A percentile compares a stretch with the other conserved stretches of the same genome.
These are phyloP conservation scores for Auriscalpium microsporum DNA, from an alignment of 768 basidiomycete genomes.

Conservation along the genomic window DNA sequence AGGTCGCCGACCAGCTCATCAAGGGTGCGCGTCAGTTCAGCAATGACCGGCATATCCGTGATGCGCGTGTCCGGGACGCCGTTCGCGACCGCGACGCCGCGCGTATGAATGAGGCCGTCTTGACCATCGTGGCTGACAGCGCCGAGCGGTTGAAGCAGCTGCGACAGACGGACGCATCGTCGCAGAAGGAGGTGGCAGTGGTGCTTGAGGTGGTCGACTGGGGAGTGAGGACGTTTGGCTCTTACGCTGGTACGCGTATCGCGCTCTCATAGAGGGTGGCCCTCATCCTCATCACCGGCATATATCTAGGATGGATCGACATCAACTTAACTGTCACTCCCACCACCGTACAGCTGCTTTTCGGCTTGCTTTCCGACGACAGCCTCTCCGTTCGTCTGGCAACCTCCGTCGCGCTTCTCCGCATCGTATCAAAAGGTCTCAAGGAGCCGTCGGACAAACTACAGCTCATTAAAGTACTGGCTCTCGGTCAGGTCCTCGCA, in stretches of 20 bases:
- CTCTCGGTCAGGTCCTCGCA: slow-evolving; percentile 73
- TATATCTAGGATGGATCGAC: slow-evolving; percentile 83
- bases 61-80: slow-evolving; percentile 79
- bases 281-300: background rate
- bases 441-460: slow-evolving; percentile 88
- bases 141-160: slow-evolving; percentile 47
- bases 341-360: slow-evolving; percentile 76
- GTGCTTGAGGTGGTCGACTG: slow-evolving; percentile 79
- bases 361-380: slow-evolving; percentile 70
- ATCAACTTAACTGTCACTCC: slow-evolving; percentile 94
- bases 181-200: slow-evolving; percentile 46
- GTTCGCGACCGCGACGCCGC: slow-evolving; percentile 87
- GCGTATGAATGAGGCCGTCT: slow-evolving; percentile 76
- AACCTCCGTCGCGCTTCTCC: slow-evolving; percentile 68
- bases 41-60: slow-evolving; percentile 64
- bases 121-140: slow-evolving; percentile 72
- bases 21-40: slow-evolving; percentile 77
- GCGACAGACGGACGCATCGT: slow-evolving; percentile 38
- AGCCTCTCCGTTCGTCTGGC: slow-evolving; percentile 77
- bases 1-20: slow-evolving; percentile 93
- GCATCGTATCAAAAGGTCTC: slow-evolving; percentile 87
- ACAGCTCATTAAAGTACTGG: slow-evolving; percentile 81
- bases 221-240: slow-evolving; percentile 87
- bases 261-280: no score
- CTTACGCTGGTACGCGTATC: slow-evolving; percentile 78